Percentiles rank a stretch among this genome's conserved stretches.
Conservation (phyloP, 208 protist species). For the Acanthamoeba sp. region DNA sequence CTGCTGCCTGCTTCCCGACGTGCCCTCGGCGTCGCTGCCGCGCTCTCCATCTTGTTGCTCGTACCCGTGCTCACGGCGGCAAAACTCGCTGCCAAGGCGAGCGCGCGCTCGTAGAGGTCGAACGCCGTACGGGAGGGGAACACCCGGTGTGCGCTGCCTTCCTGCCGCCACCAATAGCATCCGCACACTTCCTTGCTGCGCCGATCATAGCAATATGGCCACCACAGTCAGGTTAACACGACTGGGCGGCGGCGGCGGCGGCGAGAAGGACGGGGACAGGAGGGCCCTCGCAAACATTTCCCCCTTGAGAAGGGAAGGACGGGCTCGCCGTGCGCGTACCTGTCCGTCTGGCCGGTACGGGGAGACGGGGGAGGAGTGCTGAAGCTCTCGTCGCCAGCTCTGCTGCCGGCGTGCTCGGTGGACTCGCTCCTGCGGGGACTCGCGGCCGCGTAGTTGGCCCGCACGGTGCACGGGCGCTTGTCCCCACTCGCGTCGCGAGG, state of each 20-base stretch:
- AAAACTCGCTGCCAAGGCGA: neutral
- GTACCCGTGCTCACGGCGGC: neutral
- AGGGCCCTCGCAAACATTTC: too few relatives aligned
- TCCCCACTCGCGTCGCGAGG: too few relatives aligned
- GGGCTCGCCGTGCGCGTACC: too few relatives aligned
- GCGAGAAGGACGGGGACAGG: too few relatives aligned
- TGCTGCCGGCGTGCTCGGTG: neutral
- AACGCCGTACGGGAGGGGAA: neutral
- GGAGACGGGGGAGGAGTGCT: neutral
- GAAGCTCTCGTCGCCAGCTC: constrained; percentile 24
- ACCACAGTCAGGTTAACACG: too few relatives aligned
- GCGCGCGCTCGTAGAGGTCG: neutral
- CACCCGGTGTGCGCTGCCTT: neutral
- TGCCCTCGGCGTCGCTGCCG: neutral
- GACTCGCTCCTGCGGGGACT: too few relatives aligned
- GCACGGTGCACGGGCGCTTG: too few relatives aligned
- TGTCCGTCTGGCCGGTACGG: neutral
- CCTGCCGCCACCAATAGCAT: constrained; percentile 5
- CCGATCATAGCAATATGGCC: too few relatives aligned
- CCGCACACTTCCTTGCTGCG: neutral
- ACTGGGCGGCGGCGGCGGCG: too few relatives aligned
- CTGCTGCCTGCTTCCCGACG: neutral
- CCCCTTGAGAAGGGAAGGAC: too few relatives aligned
- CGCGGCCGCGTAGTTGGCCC: too few relatives aligned
- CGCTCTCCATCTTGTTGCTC: neutral